Evolutionary conservation across 2,329 filamentous ascomycete species (phyloP).

Genomic region (Trichoderma sp.): DNA sequence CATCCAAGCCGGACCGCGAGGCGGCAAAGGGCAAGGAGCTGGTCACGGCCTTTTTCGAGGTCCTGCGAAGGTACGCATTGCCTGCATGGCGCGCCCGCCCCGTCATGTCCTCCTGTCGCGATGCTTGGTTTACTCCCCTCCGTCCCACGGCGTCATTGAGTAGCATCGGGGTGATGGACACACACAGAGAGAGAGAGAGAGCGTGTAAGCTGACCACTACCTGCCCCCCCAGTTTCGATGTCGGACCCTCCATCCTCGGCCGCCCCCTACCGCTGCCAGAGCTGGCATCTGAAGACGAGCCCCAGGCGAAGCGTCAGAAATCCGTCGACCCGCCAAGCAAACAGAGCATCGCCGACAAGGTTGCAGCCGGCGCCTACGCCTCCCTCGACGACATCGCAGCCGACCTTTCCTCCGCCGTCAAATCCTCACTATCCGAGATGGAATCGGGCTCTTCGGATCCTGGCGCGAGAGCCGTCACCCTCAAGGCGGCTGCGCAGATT

Average conservation of each 20-base stretch:
- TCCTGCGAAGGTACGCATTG: slow-evolving; percentile 44
- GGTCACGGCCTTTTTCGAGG: slow-evolving; percentile 44
- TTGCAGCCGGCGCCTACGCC: slow-evolving; percentile 54
- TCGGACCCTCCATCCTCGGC: slow-evolving; percentile 57
- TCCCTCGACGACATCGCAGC: slow-evolving; percentile 66
- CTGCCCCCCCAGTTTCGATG: slow-evolving; percentile 52
- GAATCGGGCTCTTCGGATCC: slow-evolving; percentile 40
- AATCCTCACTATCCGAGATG: slow-evolving; percentile 53
- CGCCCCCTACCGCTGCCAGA: slow-evolving; percentile 51
- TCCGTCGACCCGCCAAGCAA: slow-evolving; percentile 48
- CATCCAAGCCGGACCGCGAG: background rate
- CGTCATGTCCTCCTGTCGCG: no score
- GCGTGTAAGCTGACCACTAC: slow-evolving; percentile 36
- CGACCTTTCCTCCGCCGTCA: slow-evolving; percentile 55
- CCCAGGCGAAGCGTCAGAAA: slow-evolving; percentile 63
- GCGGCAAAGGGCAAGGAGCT: slow-evolving; percentile 39
- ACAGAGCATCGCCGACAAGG: slow-evolving; percentile 58
- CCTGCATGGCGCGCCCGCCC: background rate
- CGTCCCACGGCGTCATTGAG: no score
- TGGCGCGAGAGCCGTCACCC: slow-evolving; percentile 37
- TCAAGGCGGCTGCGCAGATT: slow-evolving; percentile 49
- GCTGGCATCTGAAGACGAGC: slow-evolving; percentile 50
- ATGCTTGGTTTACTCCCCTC: no score
- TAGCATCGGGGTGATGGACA: background rate
- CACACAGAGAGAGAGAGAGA: slow-evolving; percentile 7